phyloP scores from a whole-genome alignment of 257 asterid genomes.

The Solanum tarapatanum region DNA sequence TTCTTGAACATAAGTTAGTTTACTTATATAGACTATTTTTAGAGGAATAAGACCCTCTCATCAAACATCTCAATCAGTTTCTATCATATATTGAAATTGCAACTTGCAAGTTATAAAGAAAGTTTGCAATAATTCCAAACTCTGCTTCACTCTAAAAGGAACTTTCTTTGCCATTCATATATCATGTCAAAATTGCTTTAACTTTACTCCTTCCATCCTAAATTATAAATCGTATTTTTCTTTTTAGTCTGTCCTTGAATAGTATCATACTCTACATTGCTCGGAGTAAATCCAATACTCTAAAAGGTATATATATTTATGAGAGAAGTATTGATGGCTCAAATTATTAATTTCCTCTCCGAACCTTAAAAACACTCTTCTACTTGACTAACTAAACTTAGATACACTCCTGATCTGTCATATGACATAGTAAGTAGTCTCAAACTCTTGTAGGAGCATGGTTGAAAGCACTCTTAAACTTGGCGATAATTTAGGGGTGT shows the following conservation, averaged over 20 bases:
- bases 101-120: conserved; percentile 1
- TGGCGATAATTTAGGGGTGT: no score
- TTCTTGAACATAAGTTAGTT: neutral
- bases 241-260: neutral
- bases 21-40: conserved; percentile 15
- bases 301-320: neutral
- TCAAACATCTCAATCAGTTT: conserved; percentile 22
- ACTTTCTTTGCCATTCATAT: neutral
- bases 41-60: conserved; percentile 19
- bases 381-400: neutral
- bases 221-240: neutral
- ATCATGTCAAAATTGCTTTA: neutral
- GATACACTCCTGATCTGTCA: neutral
- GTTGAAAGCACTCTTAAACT: neutral
- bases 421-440: neutral
- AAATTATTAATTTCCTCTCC: neutral
- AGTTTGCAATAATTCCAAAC: neutral
- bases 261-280: neutral
- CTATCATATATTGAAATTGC: neutral
- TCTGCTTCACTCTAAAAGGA: neutral
- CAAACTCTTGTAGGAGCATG: neutral
- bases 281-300: neutral
- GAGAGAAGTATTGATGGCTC: neutral
- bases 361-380: no score
- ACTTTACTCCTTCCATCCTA: neutral